Base-by-base conservation (phyloP, 2,329 filamentous ascomycete genomes). In the Verticillium klebahnii region DNA sequence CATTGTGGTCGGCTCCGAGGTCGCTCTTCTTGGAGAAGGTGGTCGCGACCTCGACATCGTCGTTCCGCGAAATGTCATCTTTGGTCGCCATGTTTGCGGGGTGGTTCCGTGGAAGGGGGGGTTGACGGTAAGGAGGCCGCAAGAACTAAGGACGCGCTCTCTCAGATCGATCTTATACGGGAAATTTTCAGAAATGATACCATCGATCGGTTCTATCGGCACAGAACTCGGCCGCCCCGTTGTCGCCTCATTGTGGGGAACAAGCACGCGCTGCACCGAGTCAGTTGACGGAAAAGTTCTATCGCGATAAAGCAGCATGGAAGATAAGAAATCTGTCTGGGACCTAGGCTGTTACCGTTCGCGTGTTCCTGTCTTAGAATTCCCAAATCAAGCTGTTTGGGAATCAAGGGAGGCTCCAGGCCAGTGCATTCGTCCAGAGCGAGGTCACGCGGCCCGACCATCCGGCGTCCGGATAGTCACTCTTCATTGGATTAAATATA, bases 1-100 rank as follows among this genome's bases (percentile, higher is more conserved):
- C 76, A 55, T 77, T 73, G 63, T 74, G 68, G 29, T 65, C 64
- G 34, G 62, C 36, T 11, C 36, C 56, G 12, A 12, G 34, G 32
- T 37, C 55, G 3, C 25, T 36, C 8, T n/a, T 36, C 37, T 58
- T 58, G n/a, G 56, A 29, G 56, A 29, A 58, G 8, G 31, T 39
- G 36, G 56, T 39, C 56, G 56, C 36, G 12, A 39, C 56, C 56
- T 58, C 56, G 36, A 58, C 37, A 40, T 58, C 36, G 56, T 36
- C 56, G 56, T 52, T 25, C 17, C 25, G 31, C 56, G 36, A 15
- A 9, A 58, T 58, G 36, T 31, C 36, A 36, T 58, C 56, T 25
- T 58, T 40, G 8, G 45, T 52, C 45, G 45, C 45, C 45, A 52
- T 52, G n/a, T n/a, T 52, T 14, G 5, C 6, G 2, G 45, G 9